Percentiles rank a stretch among this genome's conserved stretches.
Conservation (phyloP, 1,284 basidiomycete genomes). For the Chalciporus piperatoides region DNA sequence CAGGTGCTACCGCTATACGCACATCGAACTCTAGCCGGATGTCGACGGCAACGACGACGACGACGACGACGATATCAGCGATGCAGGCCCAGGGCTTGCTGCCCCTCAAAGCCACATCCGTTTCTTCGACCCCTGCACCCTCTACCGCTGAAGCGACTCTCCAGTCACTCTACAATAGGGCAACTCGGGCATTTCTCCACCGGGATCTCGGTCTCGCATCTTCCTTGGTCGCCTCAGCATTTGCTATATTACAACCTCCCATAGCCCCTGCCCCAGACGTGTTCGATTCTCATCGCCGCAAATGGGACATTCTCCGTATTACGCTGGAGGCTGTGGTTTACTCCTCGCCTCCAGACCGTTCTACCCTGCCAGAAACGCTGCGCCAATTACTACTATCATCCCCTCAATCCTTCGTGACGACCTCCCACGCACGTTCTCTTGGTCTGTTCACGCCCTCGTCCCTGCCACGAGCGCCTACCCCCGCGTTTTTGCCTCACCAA, state of each 20-base stretch:
- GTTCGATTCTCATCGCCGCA: conserved; percentile 55
- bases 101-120: conserved; percentile 26
- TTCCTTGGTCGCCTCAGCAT: conserved; percentile 64
- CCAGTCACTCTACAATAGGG: conserved; percentile 67
- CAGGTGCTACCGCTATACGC: conserved; percentile 18
- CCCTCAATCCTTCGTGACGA: conserved; percentile 52
- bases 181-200: conserved; percentile 71
- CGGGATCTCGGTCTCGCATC: conserved; percentile 62
- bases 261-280: conserved; percentile 37
- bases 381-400: conserved; percentile 52
- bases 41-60: conserved; percentile 30
- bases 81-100: conserved; percentile 29
- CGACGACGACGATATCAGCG: conserved; percentile 16
- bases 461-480: conserved; percentile 37
- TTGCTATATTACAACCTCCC: conserved; percentile 55
- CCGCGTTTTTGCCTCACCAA: conserved; percentile 61
- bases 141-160: conserved; percentile 45
- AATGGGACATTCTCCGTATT: conserved; percentile 81
- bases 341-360: conserved; percentile 46
- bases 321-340: conserved; percentile 75
- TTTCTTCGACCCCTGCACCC: conserved; percentile 6
- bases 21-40: conserved; percentile 10
- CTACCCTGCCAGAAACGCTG: conserved; percentile 47
- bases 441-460: conserved; percentile 58
- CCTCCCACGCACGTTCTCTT: conserved; percentile 61